phyloP scores from a whole-genome alignment of 1,139 yeast species.

The Suhomyces atakaporum region DNA sequence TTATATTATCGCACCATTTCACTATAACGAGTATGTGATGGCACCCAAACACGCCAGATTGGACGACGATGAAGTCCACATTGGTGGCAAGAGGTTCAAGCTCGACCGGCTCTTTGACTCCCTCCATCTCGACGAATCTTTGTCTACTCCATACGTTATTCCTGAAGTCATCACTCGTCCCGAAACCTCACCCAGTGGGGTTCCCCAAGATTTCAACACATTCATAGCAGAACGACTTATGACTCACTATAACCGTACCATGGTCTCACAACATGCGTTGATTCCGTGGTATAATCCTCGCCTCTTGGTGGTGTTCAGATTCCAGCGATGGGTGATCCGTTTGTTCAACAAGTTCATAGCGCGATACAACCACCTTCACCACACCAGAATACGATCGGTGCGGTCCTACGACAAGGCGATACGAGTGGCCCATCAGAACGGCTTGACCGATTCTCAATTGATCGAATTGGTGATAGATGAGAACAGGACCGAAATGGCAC shows the following conservation, averaged over 20 bases:
- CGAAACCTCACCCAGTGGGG: not conserved
- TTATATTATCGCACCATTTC: too few species aligned
- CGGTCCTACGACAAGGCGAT: slow-evolving; percentile 28
- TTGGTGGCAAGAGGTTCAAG: slow-evolving; percentile 24
- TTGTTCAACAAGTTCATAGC: slow-evolving; percentile 39
- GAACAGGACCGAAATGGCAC: slow-evolving; percentile 26
- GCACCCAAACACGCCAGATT: slow-evolving; percentile 18
- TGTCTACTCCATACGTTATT: slow-evolving; percentile 3
- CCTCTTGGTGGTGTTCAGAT: slow-evolving; percentile 28
- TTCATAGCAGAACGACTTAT: slow-evolving; percentile 31
- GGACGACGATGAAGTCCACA: slow-evolving; percentile 17
- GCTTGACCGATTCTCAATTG: slow-evolving; percentile 27
- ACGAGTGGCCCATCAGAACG: slow-evolving; percentile 22
- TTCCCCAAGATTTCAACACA: slow-evolving; percentile 17
- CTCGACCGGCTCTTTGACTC: slow-evolving; percentile 25
- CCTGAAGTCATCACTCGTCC: slow-evolving; percentile 3
- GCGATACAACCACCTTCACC: slow-evolving; percentile 28
- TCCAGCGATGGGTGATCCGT: slow-evolving; percentile 41
- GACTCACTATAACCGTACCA: slow-evolving; percentile 24
- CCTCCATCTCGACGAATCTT: slow-evolving; percentile 18
- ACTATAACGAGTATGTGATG: slow-evolving; percentile 4
- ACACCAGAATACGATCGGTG: slow-evolving; percentile 23
- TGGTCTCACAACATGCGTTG: slow-evolving; percentile 20
- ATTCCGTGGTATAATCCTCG: slow-evolving; percentile 29
- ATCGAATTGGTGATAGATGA: slow-evolving; percentile 30